phyloP scores from a whole-genome alignment of 306 rosid species.

The Nissolia schottii region DNA sequence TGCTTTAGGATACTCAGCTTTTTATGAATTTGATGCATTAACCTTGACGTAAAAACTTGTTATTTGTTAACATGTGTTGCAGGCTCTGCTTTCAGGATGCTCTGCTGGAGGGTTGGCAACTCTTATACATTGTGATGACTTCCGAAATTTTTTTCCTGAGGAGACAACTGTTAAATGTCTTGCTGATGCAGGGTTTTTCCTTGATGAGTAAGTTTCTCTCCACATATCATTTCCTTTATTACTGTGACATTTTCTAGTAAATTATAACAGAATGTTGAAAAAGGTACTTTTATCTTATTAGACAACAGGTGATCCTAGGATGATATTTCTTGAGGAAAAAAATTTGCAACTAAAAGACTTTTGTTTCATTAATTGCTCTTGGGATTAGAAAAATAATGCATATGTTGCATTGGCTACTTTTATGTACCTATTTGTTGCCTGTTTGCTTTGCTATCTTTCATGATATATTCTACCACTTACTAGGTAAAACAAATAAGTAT shows the following conservation, averaged over 20 bases:
- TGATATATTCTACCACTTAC: not conserved
- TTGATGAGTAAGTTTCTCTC: constrained; percentile 77
- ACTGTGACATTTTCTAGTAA: constrained; percentile 7
- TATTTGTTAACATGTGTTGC: constrained; percentile 17
- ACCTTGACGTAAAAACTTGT: constrained; percentile 13
- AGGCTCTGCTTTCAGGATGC: constrained; percentile 99
- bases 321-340: not conserved
- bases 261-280: not conserved
- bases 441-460: not conserved
- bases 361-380: not conserved
- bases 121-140: constrained; percentile 89
- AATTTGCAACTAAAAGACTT: not conserved
- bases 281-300: not conserved
- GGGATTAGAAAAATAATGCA: constrained; percentile 4
- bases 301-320: not conserved
- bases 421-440: constrained; percentile 11
- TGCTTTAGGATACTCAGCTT: not conserved
- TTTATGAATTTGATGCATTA: not conserved
- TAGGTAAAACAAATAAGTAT: constrained; percentile 11
- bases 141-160: constrained; percentile 48
- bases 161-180: constrained; percentile 77
- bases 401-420: not conserved
- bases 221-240: constrained; percentile 9
- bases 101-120: constrained; percentile 98
- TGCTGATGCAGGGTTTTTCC: constrained; percentile 97